Evolutionary conservation across 2,329 filamentous ascomycete species (phyloP), one percentile per base, ranked within the genome.

Genomic region (Ascosphaera acerosa): DNA sequence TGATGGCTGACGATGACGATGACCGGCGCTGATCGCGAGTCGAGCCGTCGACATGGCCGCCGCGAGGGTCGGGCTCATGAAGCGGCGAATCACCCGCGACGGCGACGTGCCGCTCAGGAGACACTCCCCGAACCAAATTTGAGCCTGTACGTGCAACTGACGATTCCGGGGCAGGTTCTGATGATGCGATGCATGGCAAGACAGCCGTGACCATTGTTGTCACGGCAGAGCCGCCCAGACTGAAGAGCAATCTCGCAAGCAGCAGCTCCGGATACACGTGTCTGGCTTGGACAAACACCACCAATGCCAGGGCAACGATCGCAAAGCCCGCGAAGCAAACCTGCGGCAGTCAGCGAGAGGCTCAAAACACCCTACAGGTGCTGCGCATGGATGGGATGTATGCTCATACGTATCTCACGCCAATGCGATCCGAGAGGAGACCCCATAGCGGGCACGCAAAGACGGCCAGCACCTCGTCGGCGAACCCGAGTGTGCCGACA

Each of bases 161-260:
- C n/a, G n/a, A n/a, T n/a, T n/a, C n/a, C n/a, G n/a, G n/a, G n/a
- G n/a, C n/a, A 12, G 20, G 20, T 12, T 12, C 20, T 9, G 7
- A 9, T 12, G 7, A 43, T 18, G 66, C 66, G 52, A 75, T 68
- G 17, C 62, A 71, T 1, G 87, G 87, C 15, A 97, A 60, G 29
- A 90, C 80, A 3, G 87, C 87, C 6, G 87, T 94, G 14, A 97
- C 87, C 87, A 97, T 97, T 1, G 87, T 94, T 10, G 81, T 82
- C 62, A 76, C 70, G 15, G 84, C 87, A n/a, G 82, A 81, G 14
- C 77, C 87, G 15, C 87, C 87, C 12, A 92, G 42, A 40, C 82
- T 87, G 52, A 97, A 97, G 33, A 89, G 58, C 31, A 94, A 58
- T 40, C 87, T 65, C 33, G 76, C 81, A 26, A 92, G 56, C 33